phyloP scores from a whole-genome alignment of 2,329 filamentous ascomycete species.

The Ceratocystis colombiana region DNA sequence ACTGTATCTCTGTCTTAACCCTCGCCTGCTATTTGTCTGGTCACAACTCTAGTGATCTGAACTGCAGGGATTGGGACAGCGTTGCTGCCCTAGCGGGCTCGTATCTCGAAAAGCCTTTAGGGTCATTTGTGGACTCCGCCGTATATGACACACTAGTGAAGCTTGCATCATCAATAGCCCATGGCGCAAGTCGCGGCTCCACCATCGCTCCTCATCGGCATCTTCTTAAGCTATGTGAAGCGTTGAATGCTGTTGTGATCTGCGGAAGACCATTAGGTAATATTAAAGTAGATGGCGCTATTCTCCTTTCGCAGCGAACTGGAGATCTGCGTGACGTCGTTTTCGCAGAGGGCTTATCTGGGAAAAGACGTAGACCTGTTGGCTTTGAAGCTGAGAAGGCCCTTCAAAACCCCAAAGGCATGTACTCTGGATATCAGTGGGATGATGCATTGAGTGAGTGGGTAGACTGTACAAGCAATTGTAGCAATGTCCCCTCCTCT shows the following conservation, averaged over 20 bases:
- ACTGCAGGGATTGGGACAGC: conserved; percentile 9
- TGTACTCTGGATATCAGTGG: conserved; percentile 35
- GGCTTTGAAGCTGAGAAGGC: background rate
- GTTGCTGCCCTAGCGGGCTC: conserved; percentile 1
- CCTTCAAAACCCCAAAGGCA: conserved; percentile 9
- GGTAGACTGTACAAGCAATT: conserved; percentile 28
- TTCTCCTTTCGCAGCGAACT: conserved; percentile 43
- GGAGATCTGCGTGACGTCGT: conserved; percentile 45
- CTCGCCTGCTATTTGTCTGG: conserved; percentile 16
- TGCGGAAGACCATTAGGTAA: conserved; percentile 32
- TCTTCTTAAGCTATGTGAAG: conserved; percentile 36
- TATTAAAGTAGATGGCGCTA: conserved; percentile 41
- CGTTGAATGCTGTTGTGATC: conserved; percentile 33
- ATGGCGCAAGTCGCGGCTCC: conserved; percentile 39
- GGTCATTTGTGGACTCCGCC: background rate
- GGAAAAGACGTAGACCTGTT: background rate
- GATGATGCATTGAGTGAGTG: conserved; percentile 37
- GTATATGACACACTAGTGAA: conserved; percentile 32
- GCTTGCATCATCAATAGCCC: conserved; percentile 40
- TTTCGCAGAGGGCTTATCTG: conserved; percentile 41
- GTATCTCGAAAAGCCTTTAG: conserved; percentile 2
- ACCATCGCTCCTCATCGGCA: conserved; percentile 34
- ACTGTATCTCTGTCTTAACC: conserved; percentile 17
- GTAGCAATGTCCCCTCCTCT: background rate
- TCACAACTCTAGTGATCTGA: conserved; percentile 12